Conservation (phyloP, 2,329 filamentous ascomycete species). For the Neofusicoccum ribis region DNA sequence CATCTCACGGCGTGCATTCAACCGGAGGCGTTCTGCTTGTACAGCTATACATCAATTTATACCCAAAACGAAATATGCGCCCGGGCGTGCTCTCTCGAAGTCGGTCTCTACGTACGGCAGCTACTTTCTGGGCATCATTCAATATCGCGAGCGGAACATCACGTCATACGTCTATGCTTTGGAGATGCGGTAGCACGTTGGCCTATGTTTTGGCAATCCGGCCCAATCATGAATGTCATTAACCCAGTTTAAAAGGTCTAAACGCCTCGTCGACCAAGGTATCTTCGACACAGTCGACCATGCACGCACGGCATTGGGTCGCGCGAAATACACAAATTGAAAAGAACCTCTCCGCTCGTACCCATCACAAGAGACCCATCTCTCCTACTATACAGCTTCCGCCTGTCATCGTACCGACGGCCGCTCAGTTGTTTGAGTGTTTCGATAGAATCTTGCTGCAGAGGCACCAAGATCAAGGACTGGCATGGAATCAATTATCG, state of each 20-base stretch:
- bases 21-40: constrained; percentile 14
- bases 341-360: background rate
- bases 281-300: constrained; percentile 2
- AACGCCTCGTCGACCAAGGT: constrained; percentile 14
- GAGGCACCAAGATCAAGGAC: background rate
- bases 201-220: background rate
- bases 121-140: background rate
- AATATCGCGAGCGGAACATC: too few species aligned
- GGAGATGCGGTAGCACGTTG: too few species aligned
- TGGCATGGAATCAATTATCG: background rate
- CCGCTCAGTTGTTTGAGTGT: background rate
- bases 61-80: background rate
- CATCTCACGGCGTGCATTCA: background rate
- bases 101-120: too few species aligned
- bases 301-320: constrained; percentile 1
- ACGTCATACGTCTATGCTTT: too few species aligned
- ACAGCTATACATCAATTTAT: constrained; percentile 18
- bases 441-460: background rate
- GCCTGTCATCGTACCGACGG: background rate
- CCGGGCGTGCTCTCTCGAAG: background rate
- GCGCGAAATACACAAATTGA: background rate
- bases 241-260: background rate
- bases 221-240: constrained; percentile 9
- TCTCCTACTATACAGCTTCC: constrained; percentile 1
- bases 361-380: background rate